phyloP scores from a whole-genome alignment of 2,329 filamentous ascomycete species.

The Aquanectria penicillioides region DNA sequence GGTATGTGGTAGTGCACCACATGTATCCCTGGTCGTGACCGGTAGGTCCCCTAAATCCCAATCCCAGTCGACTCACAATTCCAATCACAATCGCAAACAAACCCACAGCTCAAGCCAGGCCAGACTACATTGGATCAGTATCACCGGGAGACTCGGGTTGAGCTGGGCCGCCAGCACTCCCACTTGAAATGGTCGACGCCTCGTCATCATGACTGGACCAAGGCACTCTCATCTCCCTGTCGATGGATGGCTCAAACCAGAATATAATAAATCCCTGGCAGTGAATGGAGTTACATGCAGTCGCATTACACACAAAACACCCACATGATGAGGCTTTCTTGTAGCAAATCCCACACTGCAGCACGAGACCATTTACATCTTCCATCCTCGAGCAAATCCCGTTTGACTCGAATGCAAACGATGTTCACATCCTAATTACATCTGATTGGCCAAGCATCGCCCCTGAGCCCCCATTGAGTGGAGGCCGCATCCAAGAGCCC shows the following conservation, averaged over 20 bases:
- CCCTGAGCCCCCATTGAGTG: slow-evolving; percentile 22
- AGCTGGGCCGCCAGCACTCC: no score
- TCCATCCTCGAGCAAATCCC: slow-evolving; percentile 26
- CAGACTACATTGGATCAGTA: no score
- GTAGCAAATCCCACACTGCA: slow-evolving; percentile 11
- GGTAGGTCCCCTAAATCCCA: no score
- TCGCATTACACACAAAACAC: slow-evolving; percentile 6
- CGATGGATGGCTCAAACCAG: slow-evolving; percentile 11
- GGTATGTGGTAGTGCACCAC: no score
- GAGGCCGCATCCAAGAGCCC: slow-evolving; percentile 25
- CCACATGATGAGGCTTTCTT: slow-evolving; percentile 21
- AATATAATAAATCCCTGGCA: slow-evolving; percentile 3
- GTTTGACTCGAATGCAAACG: slow-evolving; percentile 20
- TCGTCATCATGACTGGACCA: slow-evolving; percentile 3
- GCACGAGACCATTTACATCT: slow-evolving; percentile 11
- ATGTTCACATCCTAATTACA: slow-evolving; percentile 5
- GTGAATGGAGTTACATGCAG: not conserved
- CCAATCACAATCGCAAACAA: no score
- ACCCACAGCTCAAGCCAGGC: no score
- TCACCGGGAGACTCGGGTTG: no score
- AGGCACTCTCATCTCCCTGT: not conserved
- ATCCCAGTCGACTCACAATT: no score
- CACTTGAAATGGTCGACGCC: no score
- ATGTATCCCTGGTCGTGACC: no score
- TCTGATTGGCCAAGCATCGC: slow-evolving; percentile 22